Percentiles rank a stretch among this genome's conserved stretches.
Evolutionary conservation across 2,329 filamentous ascomycete genomes (phyloP).

Genomic region (Chlorencoelia australis): DNA sequence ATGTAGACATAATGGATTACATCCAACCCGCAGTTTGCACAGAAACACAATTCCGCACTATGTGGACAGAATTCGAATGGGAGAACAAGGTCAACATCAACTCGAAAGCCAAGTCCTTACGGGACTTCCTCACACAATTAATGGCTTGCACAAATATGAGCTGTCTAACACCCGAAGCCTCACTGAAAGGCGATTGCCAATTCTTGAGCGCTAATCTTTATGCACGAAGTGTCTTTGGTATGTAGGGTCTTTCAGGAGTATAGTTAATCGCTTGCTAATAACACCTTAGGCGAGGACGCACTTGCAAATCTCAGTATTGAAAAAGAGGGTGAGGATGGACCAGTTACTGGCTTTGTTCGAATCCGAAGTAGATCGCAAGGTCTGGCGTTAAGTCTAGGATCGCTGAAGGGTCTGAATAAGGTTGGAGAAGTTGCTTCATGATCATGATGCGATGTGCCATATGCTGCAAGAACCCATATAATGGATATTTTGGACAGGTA

Average conservation of each 20-base stretch:
- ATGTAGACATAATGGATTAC: constrained; percentile 99
- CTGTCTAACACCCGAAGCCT: constrained; percentile 91
- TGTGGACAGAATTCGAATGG: constrained; percentile 99
- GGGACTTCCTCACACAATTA: constrained; percentile 84
- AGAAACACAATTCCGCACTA: constrained; percentile 97
- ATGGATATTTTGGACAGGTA: constrained; percentile 8
- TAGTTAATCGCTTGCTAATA: constrained; percentile 15
- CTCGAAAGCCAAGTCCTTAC: constrained; percentile 83
- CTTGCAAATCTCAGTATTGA: constrained; percentile 96
- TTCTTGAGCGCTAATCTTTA: constrained; percentile 97
- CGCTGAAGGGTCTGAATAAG: constrained; percentile 89
- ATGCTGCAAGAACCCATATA: constrained; percentile 2
- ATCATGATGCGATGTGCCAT: too few relatives aligned
- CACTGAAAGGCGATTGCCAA: constrained; percentile 93
- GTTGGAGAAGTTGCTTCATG: constrained; percentile 36
- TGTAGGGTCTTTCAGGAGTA: constrained; percentile 32
- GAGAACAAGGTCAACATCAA: constrained; percentile 99
- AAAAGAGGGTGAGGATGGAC: constrained; percentile 89
- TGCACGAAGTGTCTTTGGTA: constrained; percentile 95
- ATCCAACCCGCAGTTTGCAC: constrained; percentile 95
- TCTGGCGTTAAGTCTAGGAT: constrained; percentile 83
- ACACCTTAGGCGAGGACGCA: constrained; percentile 77
- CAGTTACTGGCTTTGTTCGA: constrained; percentile 92
- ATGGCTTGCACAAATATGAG: constrained; percentile 99
- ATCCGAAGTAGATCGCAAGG: constrained; percentile 97